phyloP scores from a whole-genome alignment of 805 yeast species.

The Candida manassasensis region DNA sequence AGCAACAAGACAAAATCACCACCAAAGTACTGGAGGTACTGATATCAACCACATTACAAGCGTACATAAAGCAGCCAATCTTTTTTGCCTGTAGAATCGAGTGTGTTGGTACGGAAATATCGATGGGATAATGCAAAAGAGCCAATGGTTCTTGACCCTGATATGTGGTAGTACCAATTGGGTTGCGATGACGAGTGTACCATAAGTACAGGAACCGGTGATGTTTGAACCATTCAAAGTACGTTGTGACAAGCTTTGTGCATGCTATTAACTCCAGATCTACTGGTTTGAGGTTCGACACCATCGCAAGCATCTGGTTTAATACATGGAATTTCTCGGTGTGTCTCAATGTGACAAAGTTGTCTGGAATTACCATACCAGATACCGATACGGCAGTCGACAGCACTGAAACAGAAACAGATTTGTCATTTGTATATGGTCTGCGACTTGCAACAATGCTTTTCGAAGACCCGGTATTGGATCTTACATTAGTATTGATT shows the following conservation, averaged over 20 bases:
- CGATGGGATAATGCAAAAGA: too few relatives aligned
- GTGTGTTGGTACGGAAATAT: constrained; percentile 7
- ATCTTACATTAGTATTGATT: background rate
- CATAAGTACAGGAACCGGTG: background rate
- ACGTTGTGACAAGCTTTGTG: background rate
- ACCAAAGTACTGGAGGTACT: background rate
- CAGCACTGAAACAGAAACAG: too few relatives aligned
- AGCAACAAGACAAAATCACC: constrained; percentile 2
- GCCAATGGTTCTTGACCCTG: too few relatives aligned
- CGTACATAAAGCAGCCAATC: constrained; percentile 3
- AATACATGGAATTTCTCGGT: background rate
- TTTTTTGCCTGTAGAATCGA: background rate
- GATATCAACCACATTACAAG: background rate
- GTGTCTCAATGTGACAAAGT: background rate
- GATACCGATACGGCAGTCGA: background rate
- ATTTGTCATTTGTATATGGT: too few relatives aligned
- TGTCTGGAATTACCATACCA: background rate
- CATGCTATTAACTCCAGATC: background rate
- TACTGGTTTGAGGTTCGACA: background rate
- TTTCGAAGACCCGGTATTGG: too few relatives aligned
- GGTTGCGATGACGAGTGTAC: too few relatives aligned
- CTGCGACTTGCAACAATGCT: too few relatives aligned
- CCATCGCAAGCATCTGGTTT: background rate
- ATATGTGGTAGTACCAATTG: too few relatives aligned
- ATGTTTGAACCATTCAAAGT: constrained; percentile 1